Percentiles rank a stretch among this genome's conserved stretches.
Conservation (phyloP, 345 rosid genomes). For the Salix caprea region DNA sequence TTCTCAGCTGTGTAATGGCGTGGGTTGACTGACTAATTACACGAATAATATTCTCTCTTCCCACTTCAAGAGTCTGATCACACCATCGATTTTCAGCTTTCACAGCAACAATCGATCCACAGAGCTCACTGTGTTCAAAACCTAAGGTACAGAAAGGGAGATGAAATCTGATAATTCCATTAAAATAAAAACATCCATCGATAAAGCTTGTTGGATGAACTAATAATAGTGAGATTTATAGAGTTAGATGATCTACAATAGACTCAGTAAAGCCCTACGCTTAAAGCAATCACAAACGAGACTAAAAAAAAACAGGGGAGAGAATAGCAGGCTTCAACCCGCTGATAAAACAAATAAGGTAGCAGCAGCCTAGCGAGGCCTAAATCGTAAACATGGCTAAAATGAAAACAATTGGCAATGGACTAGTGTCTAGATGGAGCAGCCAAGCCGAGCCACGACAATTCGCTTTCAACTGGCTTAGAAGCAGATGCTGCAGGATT, state of each 20-base stretch:
- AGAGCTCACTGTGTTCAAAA: too few species aligned
- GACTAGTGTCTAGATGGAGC: conserved; percentile 36
- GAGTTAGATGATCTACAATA: conserved; percentile 18
- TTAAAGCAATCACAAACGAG: conserved; percentile 3
- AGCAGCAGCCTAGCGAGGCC: background rate
- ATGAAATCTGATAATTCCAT: background rate
- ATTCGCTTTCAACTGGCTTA: conserved; percentile 42
- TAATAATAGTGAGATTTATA: conserved; percentile 18
- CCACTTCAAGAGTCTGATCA: too few species aligned
- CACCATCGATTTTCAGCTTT: too few species aligned
- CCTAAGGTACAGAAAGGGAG: background rate
- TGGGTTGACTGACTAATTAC: too few species aligned
- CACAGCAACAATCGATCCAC: too few species aligned
- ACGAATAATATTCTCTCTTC: too few species aligned
- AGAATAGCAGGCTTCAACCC: conserved; percentile 13
- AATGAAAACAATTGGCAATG: background rate
- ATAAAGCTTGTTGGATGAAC: conserved; percentile 17
- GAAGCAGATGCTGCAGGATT: conserved; percentile 24
- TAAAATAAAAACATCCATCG: background rate
- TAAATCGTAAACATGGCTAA: background rate
- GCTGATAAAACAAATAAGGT: conserved; percentile 1
- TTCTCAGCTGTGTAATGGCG: too few species aligned
- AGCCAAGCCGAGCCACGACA: conserved; percentile 67
- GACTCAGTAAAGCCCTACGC: conserved; percentile 11
- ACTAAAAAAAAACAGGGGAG: background rate